phyloP scores from a whole-genome alignment of 768 basidiomycete species.

The Pleurotus pulmonarius region DNA sequence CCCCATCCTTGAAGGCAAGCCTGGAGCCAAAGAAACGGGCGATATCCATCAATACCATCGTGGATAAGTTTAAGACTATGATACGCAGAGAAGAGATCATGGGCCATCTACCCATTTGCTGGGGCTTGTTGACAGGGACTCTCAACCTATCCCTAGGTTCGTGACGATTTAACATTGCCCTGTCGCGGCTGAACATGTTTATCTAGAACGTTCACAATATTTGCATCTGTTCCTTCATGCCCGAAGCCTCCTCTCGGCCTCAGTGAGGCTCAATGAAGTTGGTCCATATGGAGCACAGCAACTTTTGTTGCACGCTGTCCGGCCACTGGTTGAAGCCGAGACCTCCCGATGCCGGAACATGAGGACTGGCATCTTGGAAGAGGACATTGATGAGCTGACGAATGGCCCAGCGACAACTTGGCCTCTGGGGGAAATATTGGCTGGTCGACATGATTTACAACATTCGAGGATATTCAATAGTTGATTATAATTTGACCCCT shows the following conservation, averaged over 20 bases:
- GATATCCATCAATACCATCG: conserved; percentile 30
- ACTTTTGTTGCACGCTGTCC: conserved; percentile 69
- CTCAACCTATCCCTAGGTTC: conserved; percentile 72
- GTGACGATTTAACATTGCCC: conserved; percentile 7
- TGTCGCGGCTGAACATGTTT: neutral
- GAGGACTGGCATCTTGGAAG: conserved; percentile 40
- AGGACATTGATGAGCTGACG: conserved; percentile 34
- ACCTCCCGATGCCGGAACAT: conserved; percentile 39
- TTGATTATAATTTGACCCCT: conserved; percentile 22
- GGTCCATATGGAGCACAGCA: conserved; percentile 95
- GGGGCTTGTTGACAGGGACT: conserved; percentile 80
- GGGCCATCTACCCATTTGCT: conserved; percentile 89
- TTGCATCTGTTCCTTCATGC: conserved; percentile 93
- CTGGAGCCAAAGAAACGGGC: conserved; percentile 17
- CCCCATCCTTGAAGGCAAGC: conserved; percentile 30
- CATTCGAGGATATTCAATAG: conserved; percentile 98
- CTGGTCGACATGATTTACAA: conserved; percentile 87
- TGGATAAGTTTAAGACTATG: conserved; percentile 67
- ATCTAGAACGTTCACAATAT: conserved; percentile 73
- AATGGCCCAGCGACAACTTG: conserved; percentile 84
- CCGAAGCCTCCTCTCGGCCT: conserved; percentile 84
- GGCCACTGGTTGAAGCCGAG: conserved; percentile 61
- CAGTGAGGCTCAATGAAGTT: conserved; percentile 86
- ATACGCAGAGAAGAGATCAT: conserved; percentile 60
- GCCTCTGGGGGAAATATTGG: conserved; percentile 93